Evolutionary conservation across 805 yeast genomes (phyloP), one percentile per base, ranked within the genome.

Genomic region (Lipomyces mesembrius): DNA sequence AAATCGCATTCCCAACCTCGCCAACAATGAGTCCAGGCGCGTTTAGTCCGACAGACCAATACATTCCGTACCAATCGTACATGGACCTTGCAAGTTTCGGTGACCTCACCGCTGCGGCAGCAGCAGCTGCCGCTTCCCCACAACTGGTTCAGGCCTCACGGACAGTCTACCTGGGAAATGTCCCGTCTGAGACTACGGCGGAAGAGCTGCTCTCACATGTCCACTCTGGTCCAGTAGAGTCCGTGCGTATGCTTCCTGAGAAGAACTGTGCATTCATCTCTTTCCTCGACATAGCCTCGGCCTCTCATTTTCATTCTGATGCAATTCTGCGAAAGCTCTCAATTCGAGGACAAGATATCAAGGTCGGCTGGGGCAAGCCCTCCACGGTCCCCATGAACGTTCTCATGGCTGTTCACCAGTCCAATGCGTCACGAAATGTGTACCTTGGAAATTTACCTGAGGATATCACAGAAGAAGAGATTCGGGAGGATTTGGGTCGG

Each of bases 331-430:
- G 91, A 76, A 86, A 93, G 76, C 82, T 93, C 70, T 86, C 88
- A 54, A 89, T 95, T 67, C 87, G 86, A 72, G 92, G 91, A 57
- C 87, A 89, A 71, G 96, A 91, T 74, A 86, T 93, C 65, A 86
- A 92, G 75, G 85, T 94, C 67, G 97, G 97, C 12, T 95, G 98
- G 98, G 97, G 97, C 25, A 89, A 89, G 72, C 87, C 92, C 52
- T 82, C 88, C 2, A 87, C 90, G 0, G 85, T 92, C 46, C 87
- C 87, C 66, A 90, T 96, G 1, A 83, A 89, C 7, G 93, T 94
- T 6, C 80, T 87, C 62, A 85, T 88, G 43, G 88, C 92, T 20
- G 92, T 95, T 63, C 87, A 87, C 64, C 85, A 90, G 69, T 94
- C 91, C 72, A 91, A 91, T 59, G 98, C 98, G 5, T 91, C 98